Conservation (phyloP, 306 rosid species). For the Medicago ruthenica region DNA sequence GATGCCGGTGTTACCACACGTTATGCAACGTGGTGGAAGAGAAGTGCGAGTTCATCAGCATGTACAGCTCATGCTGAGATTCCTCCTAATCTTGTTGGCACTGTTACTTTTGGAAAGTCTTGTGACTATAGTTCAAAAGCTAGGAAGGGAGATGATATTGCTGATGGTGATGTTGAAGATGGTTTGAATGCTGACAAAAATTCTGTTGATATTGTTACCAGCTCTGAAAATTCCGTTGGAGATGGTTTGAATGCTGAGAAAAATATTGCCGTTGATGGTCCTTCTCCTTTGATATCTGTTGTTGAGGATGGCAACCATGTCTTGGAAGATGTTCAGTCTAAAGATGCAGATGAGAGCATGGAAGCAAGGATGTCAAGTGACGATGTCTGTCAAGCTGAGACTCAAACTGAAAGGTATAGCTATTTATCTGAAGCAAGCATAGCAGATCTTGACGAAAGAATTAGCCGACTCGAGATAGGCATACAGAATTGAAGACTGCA, state of each 20-base stretch:
- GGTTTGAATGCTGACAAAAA: conserved; percentile 18
- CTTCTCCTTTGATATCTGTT: neutral
- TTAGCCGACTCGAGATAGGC: conserved; percentile 16
- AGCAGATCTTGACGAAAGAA: conserved; percentile 28
- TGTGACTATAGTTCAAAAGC: conserved; percentile 6
- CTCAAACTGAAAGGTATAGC: neutral
- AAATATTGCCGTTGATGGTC: conserved; percentile 24
- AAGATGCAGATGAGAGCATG: conserved; percentile 17
- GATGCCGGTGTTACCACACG: neutral
- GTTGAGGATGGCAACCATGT: neutral
- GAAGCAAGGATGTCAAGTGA: neutral
- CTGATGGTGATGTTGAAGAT: conserved; percentile 17
- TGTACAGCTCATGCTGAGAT: neutral
- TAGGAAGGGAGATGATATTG: neutral
- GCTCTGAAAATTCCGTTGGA: neutral
- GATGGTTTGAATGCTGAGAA: conserved; percentile 1
- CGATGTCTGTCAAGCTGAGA: neutral
- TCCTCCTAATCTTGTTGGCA: neutral
- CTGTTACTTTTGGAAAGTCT: conserved; percentile 10
- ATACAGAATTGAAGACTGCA: neutral
- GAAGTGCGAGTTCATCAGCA: neutral
- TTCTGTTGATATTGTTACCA: neutral
- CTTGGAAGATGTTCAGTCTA: neutral
- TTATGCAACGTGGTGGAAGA: neutral
- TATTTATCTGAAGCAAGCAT: neutral